Base-by-base conservation (phyloP, 192 early-diverging fungal genomes). In the Bifiguratus adelaidae region DNA sequence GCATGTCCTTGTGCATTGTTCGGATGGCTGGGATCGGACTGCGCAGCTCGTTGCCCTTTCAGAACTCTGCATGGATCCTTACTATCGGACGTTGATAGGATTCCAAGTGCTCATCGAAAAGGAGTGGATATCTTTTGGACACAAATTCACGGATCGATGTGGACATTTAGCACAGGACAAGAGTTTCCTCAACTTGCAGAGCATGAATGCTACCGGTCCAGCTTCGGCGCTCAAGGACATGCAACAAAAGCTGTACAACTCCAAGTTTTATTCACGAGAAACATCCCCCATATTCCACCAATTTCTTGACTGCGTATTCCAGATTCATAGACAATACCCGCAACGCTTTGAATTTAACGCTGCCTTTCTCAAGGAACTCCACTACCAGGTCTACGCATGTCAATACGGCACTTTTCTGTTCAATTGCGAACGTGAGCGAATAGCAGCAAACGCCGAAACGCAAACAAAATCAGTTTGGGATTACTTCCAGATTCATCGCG, bases 1-100 rank as follows among this genome's bases (percentile, higher is more conserved):
- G 4, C 92, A 95, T 47, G 91, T 90, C 3, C 65, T 99, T 19
- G 89, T 99, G 3, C 95, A 99, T 65, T 99, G 95, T 73, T 95
- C 91, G 33, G 95, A 99, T 56, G 95, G 95, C 8, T 99, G 95
- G 95, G 95, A 99, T 65, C 79, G 95, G 16, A 99, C 95, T 0
- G 86, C 92, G 15, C 95, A 99, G 63, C 61, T 99, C 34, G 86
- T 81, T 13, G 87, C 91, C 5, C 70, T 93, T 18, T 76, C 93
- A 32, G 80, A 89, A 60, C 53, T 99, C 18, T 96, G 92, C 47
- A 61, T 99, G 43, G 95, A 99, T 36, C 95, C 95, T 4, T 96
- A 82, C 58, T 99, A 93, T 62, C 88, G 95, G 42, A 94, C 95
- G 3, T 76, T 90, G 13, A 65, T 70, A 36, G 95, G 95, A 5